Evolutionary conservation across 1,284 basidiomycete species (phyloP), one percentile per base, ranked within the genome.

Genomic region (Ustilago crameri): DNA sequence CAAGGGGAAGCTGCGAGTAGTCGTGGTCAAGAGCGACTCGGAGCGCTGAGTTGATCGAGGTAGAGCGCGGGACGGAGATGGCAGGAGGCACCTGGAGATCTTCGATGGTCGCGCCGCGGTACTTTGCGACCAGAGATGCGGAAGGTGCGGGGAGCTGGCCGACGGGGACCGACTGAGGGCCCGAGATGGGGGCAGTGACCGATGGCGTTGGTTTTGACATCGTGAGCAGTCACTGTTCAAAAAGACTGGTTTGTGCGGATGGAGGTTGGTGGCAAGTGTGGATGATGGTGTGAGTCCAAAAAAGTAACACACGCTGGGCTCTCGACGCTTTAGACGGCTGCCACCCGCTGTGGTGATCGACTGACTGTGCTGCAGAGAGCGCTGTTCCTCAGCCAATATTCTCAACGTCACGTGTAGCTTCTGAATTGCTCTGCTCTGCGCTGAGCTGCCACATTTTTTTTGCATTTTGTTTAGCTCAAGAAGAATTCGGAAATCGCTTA

Each of bases 31-130:
- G 64, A 14, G 78, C 77, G 32, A 76, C 67, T 20, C 64, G 62
- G 4, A 79, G 63, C 5, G 78, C 76, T 9, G 64, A 51, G 0
- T 46, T 38, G 55, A 80, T 52, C 8, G 61, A 52, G 12, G 73
- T 73, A 38, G 59, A 63, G 4, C 67, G 62, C 12, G 70, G 66
- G 2, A 80, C 72, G 42, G 75, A 77, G 55, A 80, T 77, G 35
- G 78, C 78, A 14, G 78, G 78, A 24, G 76, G 68, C 3, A 79
- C 71, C 43, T 80, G 78, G 15, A 80, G 65, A 44, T 80, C 78
- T 37, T 80, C 78, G 30, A 80, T 76, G 22, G 72, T 73, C 23
- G 78, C 78, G 32, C 78, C 78, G 30, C 78, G 52, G 62, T 78
- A 80, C 51, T 76, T 74, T 32, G 71, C 67, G 18, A 72, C 62